Evolutionary conservation across 2,329 filamentous ascomycete species (phyloP), one percentile per base, ranked within the genome.

Genomic region (Fusarium aywerte): DNA sequence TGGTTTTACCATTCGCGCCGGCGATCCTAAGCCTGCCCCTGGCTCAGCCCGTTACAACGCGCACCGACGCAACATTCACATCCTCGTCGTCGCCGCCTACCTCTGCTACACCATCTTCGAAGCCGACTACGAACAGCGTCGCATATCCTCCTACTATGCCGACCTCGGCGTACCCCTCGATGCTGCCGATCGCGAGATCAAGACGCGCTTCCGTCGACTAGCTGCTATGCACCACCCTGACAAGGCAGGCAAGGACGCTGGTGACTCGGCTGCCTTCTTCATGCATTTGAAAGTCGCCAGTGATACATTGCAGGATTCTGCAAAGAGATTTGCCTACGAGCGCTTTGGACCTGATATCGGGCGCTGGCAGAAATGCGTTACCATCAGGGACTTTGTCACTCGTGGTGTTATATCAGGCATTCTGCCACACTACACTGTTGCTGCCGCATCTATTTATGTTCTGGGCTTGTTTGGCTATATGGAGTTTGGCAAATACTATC

Each of bases 71-170:
- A 87, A 89, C 72, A 95, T 97, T 76, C 89, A 96, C 77, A 90
- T 95, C 75, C 82, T 90, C 70, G 92, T 98, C 73, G 90, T 98
- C 49, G 83, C 90, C 47, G 81, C 87, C 62, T 99, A 98, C 81
- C 91, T 98, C 35, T 80, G 90, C 68, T 97, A 97, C 83, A 97
- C 93, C 44, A 88, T 98, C 73, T 96, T 94, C 81, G 95, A 98
- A 80, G 91, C 93, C 73, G 92, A 97, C 83, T 89, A 92, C 81
- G 89, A 92, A 66, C 84, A 97, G 27, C 90, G 88, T 65, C 82
- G 85, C 42, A 82, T 84, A 2, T 89, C 90, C 18, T 89, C 92
- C 77, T 97, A 91, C 81, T 98, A 97, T 81, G 83, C 87, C 44
- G 86, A 90, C 66, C 86, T 99, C 1, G 88, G 88, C 33, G 86